Conservation (phyloP, 2,329 filamentous ascomycete species). For the Fusarium concolor region DNA sequence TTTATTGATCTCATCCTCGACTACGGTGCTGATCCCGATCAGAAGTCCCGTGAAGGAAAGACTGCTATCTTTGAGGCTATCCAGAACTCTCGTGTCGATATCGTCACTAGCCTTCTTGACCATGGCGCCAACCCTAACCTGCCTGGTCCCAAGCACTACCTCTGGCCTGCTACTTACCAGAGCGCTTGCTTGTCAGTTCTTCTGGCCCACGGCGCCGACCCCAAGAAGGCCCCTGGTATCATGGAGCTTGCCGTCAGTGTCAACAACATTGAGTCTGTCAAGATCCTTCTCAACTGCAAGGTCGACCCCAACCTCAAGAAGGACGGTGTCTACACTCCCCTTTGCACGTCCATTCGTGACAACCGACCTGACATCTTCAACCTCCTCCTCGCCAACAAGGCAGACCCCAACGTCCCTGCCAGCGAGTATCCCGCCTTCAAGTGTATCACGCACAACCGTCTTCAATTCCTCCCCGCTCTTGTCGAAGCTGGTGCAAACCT, state of each 20-base stretch:
- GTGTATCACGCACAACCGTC: conserved; percentile 73
- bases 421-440: conserved; percentile 76
- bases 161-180: conserved; percentile 73
- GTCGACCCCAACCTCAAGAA: conserved; percentile 72
- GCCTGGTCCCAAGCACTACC: conserved; percentile 75
- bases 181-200: conserved; percentile 68
- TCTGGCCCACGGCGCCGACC: conserved; percentile 68
- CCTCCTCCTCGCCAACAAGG: conserved; percentile 67
- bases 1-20: conserved; percentile 70
- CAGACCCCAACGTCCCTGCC: conserved; percentile 71
- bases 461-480: conserved; percentile 69
- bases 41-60: conserved; percentile 70
- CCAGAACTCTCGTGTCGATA: conserved; percentile 64
- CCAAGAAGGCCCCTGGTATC: conserved; percentile 69
- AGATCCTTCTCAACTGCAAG: conserved; percentile 66
- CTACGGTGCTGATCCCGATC: conserved; percentile 69
- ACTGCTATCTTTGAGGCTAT: conserved; percentile 74
- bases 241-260: conserved; percentile 73
- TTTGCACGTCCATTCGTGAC: conserved; percentile 76
- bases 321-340: conserved; percentile 74
- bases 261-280: conserved; percentile 72
- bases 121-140: conserved; percentile 75
- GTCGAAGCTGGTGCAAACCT: conserved; percentile 71
- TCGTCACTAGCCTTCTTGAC: conserved; percentile 63
- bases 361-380: conserved; percentile 71